Conservation (phyloP, 768 basidiomycete species). For the Naganishia randhawae region DNA sequence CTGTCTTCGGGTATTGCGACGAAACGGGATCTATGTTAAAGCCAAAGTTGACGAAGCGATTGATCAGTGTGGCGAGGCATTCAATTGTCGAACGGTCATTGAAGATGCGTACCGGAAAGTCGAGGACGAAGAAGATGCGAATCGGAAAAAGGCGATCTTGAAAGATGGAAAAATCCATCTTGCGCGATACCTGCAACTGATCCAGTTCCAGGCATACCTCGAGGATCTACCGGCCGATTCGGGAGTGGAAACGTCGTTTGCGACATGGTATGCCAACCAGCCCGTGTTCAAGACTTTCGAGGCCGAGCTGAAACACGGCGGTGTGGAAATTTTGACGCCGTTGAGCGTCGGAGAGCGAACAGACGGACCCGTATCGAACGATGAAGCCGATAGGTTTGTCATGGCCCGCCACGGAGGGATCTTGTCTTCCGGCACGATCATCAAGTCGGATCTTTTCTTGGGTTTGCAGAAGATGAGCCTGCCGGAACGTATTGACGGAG, state of each 20-base stretch:
- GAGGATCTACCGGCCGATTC: constrained; percentile 78
- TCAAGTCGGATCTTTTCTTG: constrained; percentile 61
- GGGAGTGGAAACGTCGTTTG: constrained; percentile 56
- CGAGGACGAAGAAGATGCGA: constrained; percentile 70
- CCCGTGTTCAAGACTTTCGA: constrained; percentile 95
- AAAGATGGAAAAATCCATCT: constrained; percentile 78
- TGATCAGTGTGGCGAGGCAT: constrained; percentile 75
- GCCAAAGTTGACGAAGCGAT: constrained; percentile 58
- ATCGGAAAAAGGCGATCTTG: constrained; percentile 62
- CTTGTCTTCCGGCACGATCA: constrained; percentile 62
- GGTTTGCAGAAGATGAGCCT: constrained; percentile 88
- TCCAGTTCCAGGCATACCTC: constrained; percentile 85
- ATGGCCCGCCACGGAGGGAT: constrained; percentile 77
- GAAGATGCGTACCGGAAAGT: constrained; percentile 75
- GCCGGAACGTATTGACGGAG: constrained; percentile 88
- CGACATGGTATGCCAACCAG: constrained; percentile 69
- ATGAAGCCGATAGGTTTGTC: constrained; percentile 85
- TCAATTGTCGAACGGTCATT: constrained; percentile 82
- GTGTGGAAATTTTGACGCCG: constrained; percentile 72
- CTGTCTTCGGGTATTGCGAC: constrained; percentile 65
- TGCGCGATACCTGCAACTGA: constrained; percentile 75
- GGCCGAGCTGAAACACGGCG: constrained; percentile 78
- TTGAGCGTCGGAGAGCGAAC: constrained; percentile 58
- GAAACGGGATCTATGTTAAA: constrained; percentile 82
- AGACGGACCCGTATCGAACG: constrained; percentile 73